Evolutionary conservation across 2,329 filamentous ascomycete species (phyloP).

Genomic region (Talaromyces rugulosus): DNA sequence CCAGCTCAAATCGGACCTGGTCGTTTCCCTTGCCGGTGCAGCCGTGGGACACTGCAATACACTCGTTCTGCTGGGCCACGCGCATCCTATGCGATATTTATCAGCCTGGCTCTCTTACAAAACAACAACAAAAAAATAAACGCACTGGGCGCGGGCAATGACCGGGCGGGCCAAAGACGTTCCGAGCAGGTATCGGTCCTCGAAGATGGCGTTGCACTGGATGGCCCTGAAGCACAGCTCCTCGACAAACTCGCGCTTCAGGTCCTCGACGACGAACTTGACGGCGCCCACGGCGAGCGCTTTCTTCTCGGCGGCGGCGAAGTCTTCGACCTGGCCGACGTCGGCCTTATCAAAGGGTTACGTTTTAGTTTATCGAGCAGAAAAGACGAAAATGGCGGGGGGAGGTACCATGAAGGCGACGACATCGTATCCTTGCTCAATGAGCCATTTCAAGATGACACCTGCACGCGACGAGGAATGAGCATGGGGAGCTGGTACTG

Average conservation of each 20-base stretch:
- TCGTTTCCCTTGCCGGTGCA: slow-evolving; percentile 48
- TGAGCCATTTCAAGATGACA: slow-evolving; percentile 37
- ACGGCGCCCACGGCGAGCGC: slow-evolving; percentile 64
- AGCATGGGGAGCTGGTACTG: neutral
- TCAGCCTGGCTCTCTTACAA: neutral
- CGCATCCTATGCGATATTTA: slow-evolving; percentile 16
- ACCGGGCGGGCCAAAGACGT: slow-evolving; percentile 44
- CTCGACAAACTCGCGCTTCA: slow-evolving; percentile 72
- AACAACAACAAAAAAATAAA: neutral
- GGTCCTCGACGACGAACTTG: slow-evolving; percentile 60
- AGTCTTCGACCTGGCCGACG: slow-evolving; percentile 65
- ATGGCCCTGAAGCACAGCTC: slow-evolving; percentile 77
- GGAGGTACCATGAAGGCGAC: slow-evolving; percentile 50
- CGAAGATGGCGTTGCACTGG: slow-evolving; percentile 63
- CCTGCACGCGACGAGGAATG: slow-evolving; percentile 15
- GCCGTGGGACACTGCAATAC: slow-evolving; percentile 41
- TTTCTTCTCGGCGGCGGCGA: slow-evolving; percentile 67
- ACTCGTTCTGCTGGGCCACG: slow-evolving; percentile 41
- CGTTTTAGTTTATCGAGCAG: neutral
- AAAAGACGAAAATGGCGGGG: neutral
- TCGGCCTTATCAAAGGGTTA: slow-evolving; percentile 47
- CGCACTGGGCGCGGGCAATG: slow-evolving; percentile 42
- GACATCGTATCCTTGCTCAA: slow-evolving; percentile 54
- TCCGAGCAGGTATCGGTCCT: slow-evolving; percentile 49
- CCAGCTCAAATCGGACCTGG: slow-evolving; percentile 48